Evolutionary conservation across 352 stramenopile species (phyloP), one percentile per base, ranked within the genome.

Genomic region (Pythium dissimile): DNA sequence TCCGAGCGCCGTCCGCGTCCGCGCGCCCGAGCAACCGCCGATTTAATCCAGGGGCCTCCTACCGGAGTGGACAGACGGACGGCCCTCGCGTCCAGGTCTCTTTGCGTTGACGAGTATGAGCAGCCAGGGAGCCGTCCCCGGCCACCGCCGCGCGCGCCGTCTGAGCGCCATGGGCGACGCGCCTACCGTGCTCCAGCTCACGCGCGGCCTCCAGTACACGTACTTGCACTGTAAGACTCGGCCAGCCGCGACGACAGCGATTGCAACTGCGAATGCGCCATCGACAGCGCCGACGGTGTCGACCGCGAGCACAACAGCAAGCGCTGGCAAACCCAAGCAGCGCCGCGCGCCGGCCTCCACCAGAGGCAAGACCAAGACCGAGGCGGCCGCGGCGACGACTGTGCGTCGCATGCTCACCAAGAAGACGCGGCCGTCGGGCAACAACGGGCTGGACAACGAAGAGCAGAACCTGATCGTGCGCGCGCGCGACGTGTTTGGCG

Each of bases 401-500:
- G n/a, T n/a, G 12, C 23, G 60, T 4, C 64, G 73, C 18, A 24
- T 84, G 12, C 57, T 84, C 11, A 79, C 73, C 10, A 79, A 79
- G 49, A 80, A 80, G 44, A 53, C 66, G 6, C 51, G 63, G 28
- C 67, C 68, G 15, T 57, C 52, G 16, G 50, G 59, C 43, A 84
- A 84, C 37, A 49, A 59, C 27, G 73, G 71, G 11, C 62, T 68
- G 20, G 73, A 84, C 62, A 84, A 84, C 32, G 70, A 65, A 32
- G 73, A 84, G 35, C 66, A 67, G 37, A 84, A 84, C 59, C 52
- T 84, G 21, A 78, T 84, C 45, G 62, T 84, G 7, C 63, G 67
- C 18, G 69, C 54, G 34, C 69, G 62, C 11, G 73, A 84, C 57
- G 52, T 84, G 12, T 53, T 84, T 15, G 67, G 54, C 16, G 61